Conservation (phyloP, 1,284 basidiomycete species). For the Phaffia rhodozyma region DNA sequence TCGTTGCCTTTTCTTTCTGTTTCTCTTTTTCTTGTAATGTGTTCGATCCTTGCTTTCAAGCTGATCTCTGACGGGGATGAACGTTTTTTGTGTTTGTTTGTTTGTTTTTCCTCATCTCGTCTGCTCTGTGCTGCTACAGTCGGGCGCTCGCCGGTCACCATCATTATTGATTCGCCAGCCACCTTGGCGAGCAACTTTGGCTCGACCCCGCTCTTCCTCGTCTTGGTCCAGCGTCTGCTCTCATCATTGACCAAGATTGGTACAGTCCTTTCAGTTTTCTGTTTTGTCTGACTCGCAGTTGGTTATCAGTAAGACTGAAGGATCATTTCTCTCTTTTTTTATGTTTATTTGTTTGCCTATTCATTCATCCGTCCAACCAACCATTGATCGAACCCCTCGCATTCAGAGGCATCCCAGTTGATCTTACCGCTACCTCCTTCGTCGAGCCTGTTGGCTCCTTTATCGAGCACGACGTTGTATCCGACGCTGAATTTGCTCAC, state of each 20-base stretch:
- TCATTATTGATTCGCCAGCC: constrained; percentile 5
- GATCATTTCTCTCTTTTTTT: too few species aligned
- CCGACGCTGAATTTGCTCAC: constrained; percentile 52
- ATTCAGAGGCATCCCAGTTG: constrained; percentile 49
- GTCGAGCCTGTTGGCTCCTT: constrained; percentile 43
- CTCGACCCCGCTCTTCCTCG: neutral
- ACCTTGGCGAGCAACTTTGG: constrained; percentile 4
- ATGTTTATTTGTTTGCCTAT: too few species aligned
- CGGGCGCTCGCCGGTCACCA: neutral
- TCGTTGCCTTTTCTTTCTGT: neutral
- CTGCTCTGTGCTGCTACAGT: neutral
- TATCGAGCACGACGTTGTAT: constrained; percentile 48
- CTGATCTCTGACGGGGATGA: neutral
- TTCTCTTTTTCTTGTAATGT: neutral
- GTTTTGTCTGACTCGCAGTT: too few species aligned
- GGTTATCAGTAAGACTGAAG: too few species aligned
- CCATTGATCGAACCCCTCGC: neutral
- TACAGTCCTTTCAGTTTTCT: too few species aligned
- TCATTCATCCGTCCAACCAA: too few species aligned
- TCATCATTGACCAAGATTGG: constrained; percentile 23
- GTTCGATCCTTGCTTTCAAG: neutral
- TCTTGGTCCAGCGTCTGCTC: constrained; percentile 7
- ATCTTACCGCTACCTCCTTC: constrained; percentile 49
- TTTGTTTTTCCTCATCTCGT: neutral
- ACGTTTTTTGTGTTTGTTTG: too few species aligned